These are phyloP conservation scores for Erythrobasidium yunnanense DNA, from an alignment of 768 basidiomycete genomes.

Conservation along the genomic window DNA sequence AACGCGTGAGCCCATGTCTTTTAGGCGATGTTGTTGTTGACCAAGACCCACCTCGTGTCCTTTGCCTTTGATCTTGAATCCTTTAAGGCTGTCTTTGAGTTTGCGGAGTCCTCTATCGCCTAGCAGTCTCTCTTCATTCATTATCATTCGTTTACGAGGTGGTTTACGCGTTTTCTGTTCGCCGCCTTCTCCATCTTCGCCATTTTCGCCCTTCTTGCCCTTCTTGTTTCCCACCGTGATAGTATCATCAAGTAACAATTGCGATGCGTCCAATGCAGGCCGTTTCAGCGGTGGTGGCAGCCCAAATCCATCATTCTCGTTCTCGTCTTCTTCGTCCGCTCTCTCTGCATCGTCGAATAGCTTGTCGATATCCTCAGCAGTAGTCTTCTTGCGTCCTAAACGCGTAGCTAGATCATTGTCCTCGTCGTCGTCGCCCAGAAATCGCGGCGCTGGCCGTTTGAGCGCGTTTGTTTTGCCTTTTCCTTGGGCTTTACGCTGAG, in stretches of 20 bases:
- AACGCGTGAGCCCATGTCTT: background rate
- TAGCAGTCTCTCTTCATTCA: constrained; percentile 58
- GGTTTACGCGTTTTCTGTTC: constrained; percentile 47
- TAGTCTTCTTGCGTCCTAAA: background rate
- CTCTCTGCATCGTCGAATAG: constrained; percentile 47
- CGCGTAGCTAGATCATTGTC: constrained; percentile 13
- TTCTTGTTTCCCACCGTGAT: background rate
- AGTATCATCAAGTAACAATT: background rate
- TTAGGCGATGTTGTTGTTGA: no score
- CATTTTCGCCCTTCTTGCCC: background rate
- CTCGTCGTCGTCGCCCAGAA: constrained; percentile 29
- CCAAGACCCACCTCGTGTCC: constrained; percentile 76
- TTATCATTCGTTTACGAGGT: constrained; percentile 44
- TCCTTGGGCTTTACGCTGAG: background rate
- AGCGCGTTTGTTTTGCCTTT: background rate
- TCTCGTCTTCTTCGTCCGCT: constrained; percentile 44
- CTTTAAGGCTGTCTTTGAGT: constrained; percentile 63
- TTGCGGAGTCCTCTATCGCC: constrained; percentile 66
- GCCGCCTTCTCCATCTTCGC: background rate
- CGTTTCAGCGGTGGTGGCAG: constrained; percentile 7
- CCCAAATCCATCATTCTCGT: constrained; percentile 44
- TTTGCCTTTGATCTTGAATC: constrained; percentile 73
- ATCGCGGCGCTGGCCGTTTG: constrained; percentile 11
- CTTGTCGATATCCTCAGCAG: constrained; percentile 42
- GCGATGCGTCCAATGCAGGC: background rate